phyloP scores from a whole-genome alignment of 441 rosid species.

The Pelargonium cotyledonis region DNA sequence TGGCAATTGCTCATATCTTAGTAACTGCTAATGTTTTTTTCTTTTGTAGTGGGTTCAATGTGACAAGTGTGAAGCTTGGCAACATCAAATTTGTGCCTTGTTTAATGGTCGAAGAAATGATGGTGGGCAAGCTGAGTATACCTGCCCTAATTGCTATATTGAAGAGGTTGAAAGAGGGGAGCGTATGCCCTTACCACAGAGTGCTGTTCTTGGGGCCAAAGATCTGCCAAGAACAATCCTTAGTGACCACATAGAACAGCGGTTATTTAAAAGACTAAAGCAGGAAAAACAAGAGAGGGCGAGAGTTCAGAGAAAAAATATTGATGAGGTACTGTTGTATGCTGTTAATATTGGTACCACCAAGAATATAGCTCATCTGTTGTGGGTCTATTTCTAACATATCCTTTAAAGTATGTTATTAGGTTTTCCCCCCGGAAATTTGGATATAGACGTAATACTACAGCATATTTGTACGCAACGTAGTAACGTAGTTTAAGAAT shows the following conservation, averaged over 20 bases:
- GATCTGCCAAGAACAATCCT: conserved; percentile 92
- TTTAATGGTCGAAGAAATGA: conserved; percentile 98
- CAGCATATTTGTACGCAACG: no score
- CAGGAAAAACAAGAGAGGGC: conserved; percentile 94
- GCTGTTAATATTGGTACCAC: background rate
- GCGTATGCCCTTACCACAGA: conserved; percentile 89
- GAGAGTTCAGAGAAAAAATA: conserved; percentile 69
- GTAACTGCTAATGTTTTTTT: conserved; percentile 7
- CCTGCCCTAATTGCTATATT: conserved; percentile 97
- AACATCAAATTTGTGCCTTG: conserved; percentile 97
- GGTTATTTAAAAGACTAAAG: conserved; percentile 68
- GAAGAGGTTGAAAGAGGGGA: conserved; percentile 84
- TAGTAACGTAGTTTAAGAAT: no score
- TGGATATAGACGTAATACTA: no score
- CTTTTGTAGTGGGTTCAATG: conserved; percentile 98
- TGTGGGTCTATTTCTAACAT: conserved; percentile 12
- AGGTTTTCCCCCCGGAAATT: no score
- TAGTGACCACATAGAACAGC: conserved; percentile 95
- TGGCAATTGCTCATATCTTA: conserved; percentile 8
- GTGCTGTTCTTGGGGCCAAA: conserved; percentile 99
- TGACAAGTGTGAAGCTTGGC: conserved; percentile 99
- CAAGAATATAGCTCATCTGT: background rate
- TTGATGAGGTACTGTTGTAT: conserved; percentile 74
- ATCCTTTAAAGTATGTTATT: no score
- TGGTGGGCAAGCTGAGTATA: conserved; percentile 99